phyloP scores from a whole-genome alignment of 176 grass and related monocot species.

The Bothriochloa decipiens region DNA sequence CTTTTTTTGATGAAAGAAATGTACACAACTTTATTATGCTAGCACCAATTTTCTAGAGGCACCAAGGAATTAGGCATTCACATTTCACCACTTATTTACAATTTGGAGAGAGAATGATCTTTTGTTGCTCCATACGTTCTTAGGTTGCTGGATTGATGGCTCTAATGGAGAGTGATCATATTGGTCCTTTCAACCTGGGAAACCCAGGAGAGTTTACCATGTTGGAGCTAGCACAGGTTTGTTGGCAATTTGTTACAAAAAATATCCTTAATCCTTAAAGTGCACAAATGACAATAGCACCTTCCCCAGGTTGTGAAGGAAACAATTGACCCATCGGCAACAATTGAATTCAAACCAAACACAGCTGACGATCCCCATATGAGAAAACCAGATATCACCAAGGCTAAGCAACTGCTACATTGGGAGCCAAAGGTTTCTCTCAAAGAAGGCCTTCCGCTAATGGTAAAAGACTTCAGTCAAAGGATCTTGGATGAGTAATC shows the following conservation, averaged over 20 bases:
- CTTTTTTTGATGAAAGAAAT: too few species aligned
- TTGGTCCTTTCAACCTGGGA: slow-evolving; percentile 88
- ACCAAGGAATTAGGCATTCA: neutral
- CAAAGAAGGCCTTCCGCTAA: slow-evolving; percentile 79
- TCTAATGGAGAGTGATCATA: slow-evolving; percentile 87
- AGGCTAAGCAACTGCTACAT: slow-evolving; percentile 72
- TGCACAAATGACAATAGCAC: neutral
- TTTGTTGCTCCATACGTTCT: neutral
- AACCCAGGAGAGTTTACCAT: slow-evolving; percentile 98
- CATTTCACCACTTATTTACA: neutral
- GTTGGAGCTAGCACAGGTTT: slow-evolving; percentile 89
- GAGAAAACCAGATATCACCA: slow-evolving; percentile 89
- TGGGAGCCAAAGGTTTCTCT: slow-evolving; percentile 87
- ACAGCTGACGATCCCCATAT: slow-evolving; percentile 87
- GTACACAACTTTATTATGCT: neutral
- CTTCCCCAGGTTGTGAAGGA: slow-evolving; percentile 65
- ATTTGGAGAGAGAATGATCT: neutral
- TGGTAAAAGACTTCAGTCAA: slow-evolving; percentile 80
- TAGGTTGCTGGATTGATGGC: slow-evolving; percentile 85
- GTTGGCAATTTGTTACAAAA: neutral
- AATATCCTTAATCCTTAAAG: slow-evolving; percentile 21
- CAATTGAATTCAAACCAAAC: slow-evolving; percentile 75
- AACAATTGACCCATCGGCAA: slow-evolving; percentile 71
- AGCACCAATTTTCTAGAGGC: slow-evolving; percentile 8
- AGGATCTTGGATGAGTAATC: slow-evolving; percentile 62